phyloP scores from a whole-genome alignment of 2,329 filamentous ascomycete species.

The Botrytis tulipae region DNA sequence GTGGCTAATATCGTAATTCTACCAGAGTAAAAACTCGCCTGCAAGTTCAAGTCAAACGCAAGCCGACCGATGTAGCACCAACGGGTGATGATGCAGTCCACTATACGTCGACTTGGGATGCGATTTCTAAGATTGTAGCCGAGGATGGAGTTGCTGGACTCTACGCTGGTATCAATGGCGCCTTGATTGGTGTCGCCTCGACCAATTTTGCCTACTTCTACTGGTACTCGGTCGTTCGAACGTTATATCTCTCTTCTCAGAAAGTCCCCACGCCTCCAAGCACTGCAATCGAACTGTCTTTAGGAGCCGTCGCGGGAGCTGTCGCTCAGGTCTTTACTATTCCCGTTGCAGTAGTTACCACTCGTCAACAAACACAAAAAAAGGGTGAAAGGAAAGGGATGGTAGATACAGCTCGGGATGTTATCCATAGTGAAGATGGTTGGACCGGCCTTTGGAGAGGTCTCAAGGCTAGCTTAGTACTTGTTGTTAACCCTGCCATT shows the following conservation, averaged over 20 bases:
- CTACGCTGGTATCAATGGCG: slow-evolving; percentile 84
- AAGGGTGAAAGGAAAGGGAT: slow-evolving; percentile 84
- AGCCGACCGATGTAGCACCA: slow-evolving; percentile 46
- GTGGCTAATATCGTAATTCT: slow-evolving; percentile 7
- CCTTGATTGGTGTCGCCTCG: slow-evolving; percentile 86
- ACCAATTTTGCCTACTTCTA: slow-evolving; percentile 99
- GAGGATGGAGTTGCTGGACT: slow-evolving; percentile 79
- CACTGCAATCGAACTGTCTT: slow-evolving; percentile 75
- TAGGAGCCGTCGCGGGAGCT: slow-evolving; percentile 86
- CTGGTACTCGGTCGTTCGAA: slow-evolving; percentile 90
- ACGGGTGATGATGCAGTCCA: slow-evolving; percentile 57
- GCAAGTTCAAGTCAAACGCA: slow-evolving; percentile 84
- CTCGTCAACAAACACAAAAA: slow-evolving; percentile 88
- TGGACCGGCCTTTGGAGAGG: slow-evolving; percentile 89
- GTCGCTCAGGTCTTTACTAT: slow-evolving; percentile 95
- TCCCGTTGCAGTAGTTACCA: slow-evolving; percentile 91
- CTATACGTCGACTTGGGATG: slow-evolving; percentile 86
- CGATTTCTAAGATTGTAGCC: slow-evolving; percentile 77
- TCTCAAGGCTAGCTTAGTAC: slow-evolving; percentile 89
- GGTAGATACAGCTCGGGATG: slow-evolving; percentile 82
- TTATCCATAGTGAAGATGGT: slow-evolving; percentile 87
- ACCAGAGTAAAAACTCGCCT: slow-evolving; percentile 89
- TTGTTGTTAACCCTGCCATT: slow-evolving; percentile 95
- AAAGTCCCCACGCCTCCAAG: slow-evolving; percentile 64
- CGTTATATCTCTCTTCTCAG: slow-evolving; percentile 66